Percentiles rank a stretch among this genome's conserved stretches.
phyloP scores from a whole-genome alignment of 108 stramenopile species.

The Cyclotella baltica region DNA sequence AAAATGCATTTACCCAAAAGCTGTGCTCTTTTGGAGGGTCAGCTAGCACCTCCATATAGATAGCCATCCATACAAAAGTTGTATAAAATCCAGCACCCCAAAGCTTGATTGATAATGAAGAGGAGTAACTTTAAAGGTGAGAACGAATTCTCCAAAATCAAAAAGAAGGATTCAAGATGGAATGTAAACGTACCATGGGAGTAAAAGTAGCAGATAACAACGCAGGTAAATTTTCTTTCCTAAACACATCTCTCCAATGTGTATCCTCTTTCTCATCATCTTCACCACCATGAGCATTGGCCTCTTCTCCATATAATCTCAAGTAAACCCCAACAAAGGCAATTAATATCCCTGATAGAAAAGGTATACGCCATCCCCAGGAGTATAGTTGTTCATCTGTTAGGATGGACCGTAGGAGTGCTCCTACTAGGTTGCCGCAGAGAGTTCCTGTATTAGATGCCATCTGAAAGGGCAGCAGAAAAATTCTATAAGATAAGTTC shows the following conservation, averaged over 20 bases:
- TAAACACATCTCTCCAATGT: slow-evolving; percentile 61
- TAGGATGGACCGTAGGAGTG: slow-evolving; percentile 55
- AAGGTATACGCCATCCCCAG: slow-evolving; percentile 81
- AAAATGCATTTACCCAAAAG: slow-evolving; percentile 69
- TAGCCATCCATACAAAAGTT: slow-evolving; percentile 74
- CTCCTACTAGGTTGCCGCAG: slow-evolving; percentile 66
- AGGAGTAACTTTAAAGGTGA: slow-evolving; percentile 18
- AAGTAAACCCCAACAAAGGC: slow-evolving; percentile 63
- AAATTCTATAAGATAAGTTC: background rate
- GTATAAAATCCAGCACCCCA: slow-evolving; percentile 72
- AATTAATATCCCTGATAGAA: slow-evolving; percentile 74
- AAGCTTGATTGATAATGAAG: slow-evolving; percentile 59
- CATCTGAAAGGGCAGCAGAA: background rate
- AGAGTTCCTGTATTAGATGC: slow-evolving; percentile 70
- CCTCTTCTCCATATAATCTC: slow-evolving; percentile 53
- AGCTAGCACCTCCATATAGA: slow-evolving; percentile 66
- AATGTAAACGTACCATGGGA: slow-evolving; percentile 42
- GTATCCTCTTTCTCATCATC: slow-evolving; percentile 33
- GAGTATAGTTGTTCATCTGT: slow-evolving; percentile 61
- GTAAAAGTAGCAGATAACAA: slow-evolving; percentile 58
- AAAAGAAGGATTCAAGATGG: background rate
- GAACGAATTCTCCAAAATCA: background rate
- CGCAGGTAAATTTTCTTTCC: slow-evolving; percentile 59
- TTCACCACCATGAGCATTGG: slow-evolving; percentile 56
- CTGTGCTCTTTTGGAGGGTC: slow-evolving; percentile 63